These are phyloP conservation scores for Dalbergia cultrata DNA, from an alignment of 306 rosid genomes.

Conservation along the genomic window DNA sequence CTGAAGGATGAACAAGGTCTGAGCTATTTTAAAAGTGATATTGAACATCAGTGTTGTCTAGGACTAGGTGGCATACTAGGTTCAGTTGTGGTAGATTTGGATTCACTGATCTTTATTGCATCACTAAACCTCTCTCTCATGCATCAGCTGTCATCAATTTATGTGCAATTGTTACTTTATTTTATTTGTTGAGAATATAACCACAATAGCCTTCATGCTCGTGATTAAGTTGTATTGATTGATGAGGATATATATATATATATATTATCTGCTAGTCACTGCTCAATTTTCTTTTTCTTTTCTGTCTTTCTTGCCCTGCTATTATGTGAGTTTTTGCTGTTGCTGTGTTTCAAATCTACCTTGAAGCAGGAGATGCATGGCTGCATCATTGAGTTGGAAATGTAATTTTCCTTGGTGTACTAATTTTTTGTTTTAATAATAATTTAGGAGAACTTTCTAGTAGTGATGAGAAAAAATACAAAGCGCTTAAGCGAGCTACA, in stretches of 20 bases:
- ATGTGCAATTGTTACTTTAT: conserved; percentile 1
- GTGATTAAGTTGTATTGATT: background rate
- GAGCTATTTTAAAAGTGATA: conserved; percentile 2
- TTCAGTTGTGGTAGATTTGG: conserved; percentile 29
- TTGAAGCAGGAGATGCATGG: background rate
- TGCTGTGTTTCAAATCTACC: background rate
- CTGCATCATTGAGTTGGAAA: conserved; percentile 8
- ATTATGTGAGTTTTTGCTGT: background rate
- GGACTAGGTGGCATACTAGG: background rate
- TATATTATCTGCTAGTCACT: background rate
- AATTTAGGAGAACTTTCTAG: conserved; percentile 92
- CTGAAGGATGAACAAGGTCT: conserved; percentile 98
- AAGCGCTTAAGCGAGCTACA: conserved; percentile 96
- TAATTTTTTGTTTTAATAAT: conserved; percentile 23
- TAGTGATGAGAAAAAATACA: conserved; percentile 96
- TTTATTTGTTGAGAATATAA: conserved; percentile 17
- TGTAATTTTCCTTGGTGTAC: background rate
- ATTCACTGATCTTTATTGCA: conserved; percentile 3
- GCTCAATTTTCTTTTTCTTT: background rate
- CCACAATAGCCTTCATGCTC: background rate
- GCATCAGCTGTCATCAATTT: background rate
- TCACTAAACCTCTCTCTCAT: background rate
- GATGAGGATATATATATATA: background rate
- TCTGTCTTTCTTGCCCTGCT: background rate
- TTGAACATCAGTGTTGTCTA: background rate